A percentile compares a stretch with the other conserved stretches of the same genome.
phyloP scores from a whole-genome alignment of 2,329 filamentous ascomycete genomes.

The Apiospora koreana region DNA sequence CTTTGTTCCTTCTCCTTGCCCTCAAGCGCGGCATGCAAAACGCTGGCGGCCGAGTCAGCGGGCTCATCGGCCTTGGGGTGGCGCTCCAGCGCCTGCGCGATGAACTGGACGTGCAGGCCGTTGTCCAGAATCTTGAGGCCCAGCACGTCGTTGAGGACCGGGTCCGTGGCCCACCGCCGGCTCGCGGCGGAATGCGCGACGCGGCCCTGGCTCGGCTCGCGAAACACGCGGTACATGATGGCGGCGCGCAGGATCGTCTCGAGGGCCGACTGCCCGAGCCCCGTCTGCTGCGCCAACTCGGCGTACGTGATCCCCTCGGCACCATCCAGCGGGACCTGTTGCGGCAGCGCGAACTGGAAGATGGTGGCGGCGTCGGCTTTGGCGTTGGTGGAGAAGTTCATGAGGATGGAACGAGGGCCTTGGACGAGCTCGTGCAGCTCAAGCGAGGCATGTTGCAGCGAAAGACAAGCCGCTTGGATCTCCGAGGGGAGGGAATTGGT shows the following conservation, averaged over 20 bases:
- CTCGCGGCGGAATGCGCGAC: constrained; percentile 23
- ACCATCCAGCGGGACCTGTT: constrained; percentile 21
- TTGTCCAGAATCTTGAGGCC: constrained; percentile 10
- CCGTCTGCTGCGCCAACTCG: constrained; percentile 19
- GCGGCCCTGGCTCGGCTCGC: constrained; percentile 23
- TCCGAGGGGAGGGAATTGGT: background rate
- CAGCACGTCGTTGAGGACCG: constrained; percentile 19
- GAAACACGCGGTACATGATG: constrained; percentile 25
- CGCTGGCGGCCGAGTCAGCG: background rate
- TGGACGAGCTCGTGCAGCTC: constrained; percentile 5
- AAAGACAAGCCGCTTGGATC: constrained; percentile 2
- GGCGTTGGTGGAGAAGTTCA: constrained; percentile 11
- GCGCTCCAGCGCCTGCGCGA: constrained; percentile 5
- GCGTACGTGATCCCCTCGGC: constrained; percentile 20
- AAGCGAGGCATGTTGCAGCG: background rate
- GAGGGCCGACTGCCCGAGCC: constrained; percentile 21
- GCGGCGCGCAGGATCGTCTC: constrained; percentile 21
- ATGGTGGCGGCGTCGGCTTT: constrained; percentile 6
- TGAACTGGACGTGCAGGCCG: background rate
- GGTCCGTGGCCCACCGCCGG: constrained; percentile 23
- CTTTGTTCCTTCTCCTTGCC: background rate
- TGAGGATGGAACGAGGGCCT: constrained; percentile 1
- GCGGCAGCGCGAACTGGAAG: constrained; percentile 22
- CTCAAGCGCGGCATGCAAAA: background rate
- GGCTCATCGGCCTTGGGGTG: constrained; percentile 4